Percentiles rank a stretch among this genome's conserved stretches.
These are phyloP conservation scores for Yamadazyma spencermartinsiae DNA, from an alignment of 1,139 yeast species.

Conservation along the genomic window DNA sequence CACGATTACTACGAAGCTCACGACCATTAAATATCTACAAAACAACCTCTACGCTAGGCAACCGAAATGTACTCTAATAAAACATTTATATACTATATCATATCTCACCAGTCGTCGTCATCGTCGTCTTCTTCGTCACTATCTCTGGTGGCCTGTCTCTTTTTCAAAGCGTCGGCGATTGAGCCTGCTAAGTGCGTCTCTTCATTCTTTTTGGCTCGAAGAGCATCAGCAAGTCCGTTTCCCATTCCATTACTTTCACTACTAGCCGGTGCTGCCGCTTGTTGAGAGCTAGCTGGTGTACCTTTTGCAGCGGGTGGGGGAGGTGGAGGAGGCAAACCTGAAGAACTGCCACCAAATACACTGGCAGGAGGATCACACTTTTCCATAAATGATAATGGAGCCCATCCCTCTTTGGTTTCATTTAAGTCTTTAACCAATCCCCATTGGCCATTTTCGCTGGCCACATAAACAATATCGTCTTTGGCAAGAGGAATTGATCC, in stretches of 20 bases:
- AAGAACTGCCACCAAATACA: slow-evolving; percentile 20
- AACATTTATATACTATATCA: not conserved
- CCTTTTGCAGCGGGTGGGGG: slow-evolving; percentile 19
- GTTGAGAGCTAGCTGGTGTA: slow-evolving; percentile 12
- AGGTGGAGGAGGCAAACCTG: slow-evolving; percentile 41
- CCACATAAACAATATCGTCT: slow-evolving; percentile 72
- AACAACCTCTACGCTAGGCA: too few species aligned
- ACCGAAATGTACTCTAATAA: too few species aligned
- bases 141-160: slow-evolving; percentile 77
- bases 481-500: slow-evolving; percentile 75
- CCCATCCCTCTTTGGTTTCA: slow-evolving; percentile 90
- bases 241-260: slow-evolving; percentile 41
- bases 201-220: slow-evolving; percentile 64
- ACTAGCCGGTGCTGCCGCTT: slow-evolving; percentile 14
- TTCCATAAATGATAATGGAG: slow-evolving; percentile 87
- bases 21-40: too few species aligned
- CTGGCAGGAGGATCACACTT: slow-evolving; percentile 53
- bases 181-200: slow-evolving; percentile 76
- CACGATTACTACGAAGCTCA: too few species aligned
- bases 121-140: slow-evolving; percentile 76
- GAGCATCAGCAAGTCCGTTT: slow-evolving; percentile 72
- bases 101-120: slow-evolving; percentile 45
- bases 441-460: slow-evolving; percentile 84
- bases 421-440: slow-evolving; percentile 80
- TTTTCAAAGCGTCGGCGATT: slow-evolving; percentile 85